phyloP scores from a whole-genome alignment of 805 yeast genomes.

The Jamesozyma rosinii region DNA sequence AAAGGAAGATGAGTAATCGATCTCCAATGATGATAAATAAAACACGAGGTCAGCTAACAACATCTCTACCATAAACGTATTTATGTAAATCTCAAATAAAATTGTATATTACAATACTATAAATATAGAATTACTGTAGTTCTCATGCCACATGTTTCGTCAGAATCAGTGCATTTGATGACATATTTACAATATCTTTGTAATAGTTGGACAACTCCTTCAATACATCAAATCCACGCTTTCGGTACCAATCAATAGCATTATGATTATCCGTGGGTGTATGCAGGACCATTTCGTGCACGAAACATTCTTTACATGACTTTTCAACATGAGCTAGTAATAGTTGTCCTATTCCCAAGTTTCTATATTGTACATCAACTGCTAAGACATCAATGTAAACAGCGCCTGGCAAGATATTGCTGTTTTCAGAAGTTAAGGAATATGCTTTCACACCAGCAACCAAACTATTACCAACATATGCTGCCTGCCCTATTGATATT shows the following conservation, averaged over 20 bases:
- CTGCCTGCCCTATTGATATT: not conserved
- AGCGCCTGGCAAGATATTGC: conserved; percentile 35
- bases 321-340: conserved; percentile 49
- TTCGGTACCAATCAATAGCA: conserved; percentile 44
- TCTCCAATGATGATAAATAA: no score
- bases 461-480: conserved; percentile 54
- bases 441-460: conserved; percentile 67
- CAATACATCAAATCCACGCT: conserved; percentile 35
- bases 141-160: not conserved
- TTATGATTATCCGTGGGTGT: conserved; percentile 38
- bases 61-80: no score
- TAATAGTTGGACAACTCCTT: not conserved
- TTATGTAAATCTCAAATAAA: no score
- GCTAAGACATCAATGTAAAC: conserved; percentile 60
- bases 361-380: conserved; percentile 55
- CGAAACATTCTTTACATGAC: conserved; percentile 37
- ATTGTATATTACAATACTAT: not conserved
- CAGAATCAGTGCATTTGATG: not conserved
- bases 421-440: conserved; percentile 34
- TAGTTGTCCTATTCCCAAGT: conserved; percentile 51
- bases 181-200: not conserved
- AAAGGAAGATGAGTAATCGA: not conserved
- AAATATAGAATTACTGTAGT: not conserved
- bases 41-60: no score
- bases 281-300: conserved; percentile 42